Evolutionary conservation across 1,284 basidiomycete species (phyloP).

Genomic region (Termitomyces sp.): DNA sequence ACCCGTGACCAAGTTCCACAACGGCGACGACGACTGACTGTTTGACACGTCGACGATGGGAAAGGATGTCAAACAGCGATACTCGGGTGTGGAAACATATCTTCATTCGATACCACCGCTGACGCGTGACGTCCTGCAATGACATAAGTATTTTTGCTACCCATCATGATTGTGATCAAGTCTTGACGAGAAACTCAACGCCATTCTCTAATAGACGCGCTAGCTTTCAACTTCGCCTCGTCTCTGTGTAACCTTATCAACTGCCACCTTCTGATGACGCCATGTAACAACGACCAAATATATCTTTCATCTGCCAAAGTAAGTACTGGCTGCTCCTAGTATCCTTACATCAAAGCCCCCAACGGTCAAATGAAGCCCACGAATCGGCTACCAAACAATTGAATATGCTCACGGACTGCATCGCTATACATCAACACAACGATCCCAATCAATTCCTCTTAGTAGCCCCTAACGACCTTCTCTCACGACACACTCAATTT

Average conservation of each 20-base stretch:
- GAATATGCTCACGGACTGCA: not conserved
- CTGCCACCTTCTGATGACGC: not conserved
- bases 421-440: not conserved
- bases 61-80: too few species aligned
- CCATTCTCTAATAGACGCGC: not conserved
- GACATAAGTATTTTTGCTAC: not conserved
- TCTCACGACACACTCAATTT: too few species aligned
- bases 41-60: not conserved
- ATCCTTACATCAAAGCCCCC: not conserved
- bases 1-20: not conserved
- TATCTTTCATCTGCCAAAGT: not conserved
- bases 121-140: not conserved
- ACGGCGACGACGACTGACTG: not conserved
- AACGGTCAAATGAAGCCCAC: not conserved
- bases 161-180: not conserved
- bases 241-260: not conserved
- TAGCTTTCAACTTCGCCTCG: too few species aligned
- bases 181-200: not conserved
- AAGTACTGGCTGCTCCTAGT: not conserved
- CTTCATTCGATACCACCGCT: not conserved
- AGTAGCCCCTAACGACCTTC: too few species aligned
- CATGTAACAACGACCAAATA: not conserved
- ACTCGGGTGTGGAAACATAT: not conserved
- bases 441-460: not conserved
- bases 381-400: not conserved